Evolutionary conservation across 2,329 filamentous ascomycete genomes (phyloP).

Genomic region (Botryotinia narcissicola): DNA sequence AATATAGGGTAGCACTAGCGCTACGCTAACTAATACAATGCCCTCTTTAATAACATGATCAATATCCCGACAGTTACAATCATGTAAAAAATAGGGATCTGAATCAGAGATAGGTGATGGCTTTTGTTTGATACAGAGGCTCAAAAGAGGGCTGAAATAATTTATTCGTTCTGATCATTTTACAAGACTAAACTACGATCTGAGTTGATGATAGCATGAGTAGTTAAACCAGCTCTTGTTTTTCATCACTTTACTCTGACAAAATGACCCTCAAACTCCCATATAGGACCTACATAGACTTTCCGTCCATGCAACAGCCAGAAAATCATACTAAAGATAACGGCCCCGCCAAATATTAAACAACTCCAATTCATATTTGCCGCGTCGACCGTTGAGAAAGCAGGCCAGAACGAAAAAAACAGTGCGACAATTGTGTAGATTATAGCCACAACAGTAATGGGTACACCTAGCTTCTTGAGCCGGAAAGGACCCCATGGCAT

Average conservation of each 20-base stretch:
- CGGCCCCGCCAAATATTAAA: constrained; percentile 12
- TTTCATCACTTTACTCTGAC: background rate
- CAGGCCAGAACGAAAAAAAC: constrained; percentile 23
- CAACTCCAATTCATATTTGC: constrained; percentile 19
- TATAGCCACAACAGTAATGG: constrained; percentile 17
- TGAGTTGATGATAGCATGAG: background rate
- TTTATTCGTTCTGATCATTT: background rate
- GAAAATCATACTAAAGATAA: constrained; percentile 15
- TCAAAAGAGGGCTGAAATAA: background rate
- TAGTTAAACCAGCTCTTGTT: background rate
- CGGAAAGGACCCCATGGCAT: constrained; percentile 23
- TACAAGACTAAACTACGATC: background rate
- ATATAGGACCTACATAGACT: constrained; percentile 19
- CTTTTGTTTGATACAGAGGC: background rate
- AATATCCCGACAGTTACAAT: too few species aligned
- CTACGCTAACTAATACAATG: too few species aligned
- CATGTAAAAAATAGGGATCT: background rate
- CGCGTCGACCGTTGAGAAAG: background rate
- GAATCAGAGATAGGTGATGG: background rate
- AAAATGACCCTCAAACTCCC: background rate
- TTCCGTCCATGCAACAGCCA: constrained; percentile 19
- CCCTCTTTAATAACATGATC: too few species aligned
- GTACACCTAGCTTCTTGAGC: constrained; percentile 8
- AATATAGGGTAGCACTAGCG: too few species aligned
- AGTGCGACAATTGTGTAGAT: constrained; percentile 12